Evolutionary conservation across 1,284 basidiomycete genomes (phyloP), one percentile per base, ranked within the genome.

Genomic region (Sphagnurus paluster): DNA sequence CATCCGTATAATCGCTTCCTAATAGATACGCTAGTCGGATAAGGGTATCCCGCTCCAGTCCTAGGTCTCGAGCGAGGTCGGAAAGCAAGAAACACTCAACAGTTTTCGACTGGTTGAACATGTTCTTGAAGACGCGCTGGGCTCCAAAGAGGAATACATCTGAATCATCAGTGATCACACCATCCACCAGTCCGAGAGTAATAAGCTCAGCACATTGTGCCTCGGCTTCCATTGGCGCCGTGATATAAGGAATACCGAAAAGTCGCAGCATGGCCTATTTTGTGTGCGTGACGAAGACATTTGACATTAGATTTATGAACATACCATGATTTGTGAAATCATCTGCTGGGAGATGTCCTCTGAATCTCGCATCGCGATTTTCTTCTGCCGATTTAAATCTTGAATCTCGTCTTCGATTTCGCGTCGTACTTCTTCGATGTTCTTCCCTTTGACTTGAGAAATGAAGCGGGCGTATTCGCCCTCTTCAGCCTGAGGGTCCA

Each of bases 81-180:
- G 82, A 70, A 5, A 86, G 72, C 26, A 97, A 71, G 71, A 97
- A 99, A 62, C 93, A 95, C 67, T 99, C 96, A 48, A 98, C 96
- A 7, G 93, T 97, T 75, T 98, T 98, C 49, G 91, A 90, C 69
- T 98, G 93, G 67, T 98, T 98, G 75, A 99, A 99, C 89, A 99
- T 97, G 67, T 99, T 98, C 69, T 97, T 97, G 77, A 90, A 98
- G 34, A 99, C 92, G 21, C 93, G 84, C 49, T 80, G 74, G 13
- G 91, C 96, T 24, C 97, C 96, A 57, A 99, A 99, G 36, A 99
- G 83, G 67, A 99, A 99, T 26, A 99, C 94, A 61, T 99, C 97
- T 13, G 93, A 97, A 68, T 99, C 97, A 67, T 99, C 97, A 0
- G 97, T 99, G 65, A 99, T 99, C 55, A 99, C 90, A 0, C 97